A percentile compares a stretch with the other conserved stretches of the same genome.
These are phyloP conservation scores for Hyaloperonospora arabidopsidis DNA, from an alignment of 352 stramenopile genomes.

Conservation along the genomic window DNA sequence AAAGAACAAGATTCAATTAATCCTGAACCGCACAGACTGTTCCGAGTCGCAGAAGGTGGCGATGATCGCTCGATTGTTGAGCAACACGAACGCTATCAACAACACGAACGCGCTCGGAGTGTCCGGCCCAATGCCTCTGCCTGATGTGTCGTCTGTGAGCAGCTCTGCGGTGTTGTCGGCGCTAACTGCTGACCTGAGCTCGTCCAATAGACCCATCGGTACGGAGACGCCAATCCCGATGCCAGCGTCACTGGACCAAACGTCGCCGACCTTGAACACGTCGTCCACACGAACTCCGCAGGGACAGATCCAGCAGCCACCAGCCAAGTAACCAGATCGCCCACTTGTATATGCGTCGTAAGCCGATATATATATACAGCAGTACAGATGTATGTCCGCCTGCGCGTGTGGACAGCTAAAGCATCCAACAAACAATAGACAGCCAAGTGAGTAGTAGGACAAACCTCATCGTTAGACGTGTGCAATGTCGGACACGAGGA, in stretches of 20 bases:
- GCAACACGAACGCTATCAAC: constrained; percentile 77
- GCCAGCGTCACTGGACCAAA: constrained; percentile 27
- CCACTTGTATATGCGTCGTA: constrained; percentile 2
- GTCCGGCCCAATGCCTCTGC: background rate
- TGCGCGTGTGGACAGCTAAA: constrained; percentile 2
- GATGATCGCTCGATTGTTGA: constrained; percentile 80
- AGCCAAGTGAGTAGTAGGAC: constrained; percentile 14
- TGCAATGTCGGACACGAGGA: too few species aligned
- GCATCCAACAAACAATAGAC: constrained; percentile 24
- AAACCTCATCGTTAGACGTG: background rate
- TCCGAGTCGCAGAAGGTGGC: constrained; percentile 85
- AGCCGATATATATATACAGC: constrained; percentile 28
- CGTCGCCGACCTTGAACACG: constrained; percentile 16
- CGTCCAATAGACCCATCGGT: constrained; percentile 32
- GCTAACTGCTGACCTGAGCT: constrained; percentile 27
- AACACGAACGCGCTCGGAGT: constrained; percentile 27
- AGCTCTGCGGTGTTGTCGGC: constrained; percentile 23
- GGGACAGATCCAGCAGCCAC: constrained; percentile 17
- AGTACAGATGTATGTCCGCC: constrained; percentile 4
- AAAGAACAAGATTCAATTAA: constrained; percentile 86
- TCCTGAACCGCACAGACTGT: constrained; percentile 76
- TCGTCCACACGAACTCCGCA: constrained; percentile 20
- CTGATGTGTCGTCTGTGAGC: constrained; percentile 6
- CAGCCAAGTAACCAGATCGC: constrained; percentile 1
- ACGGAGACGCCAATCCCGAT: constrained; percentile 47